phyloP scores from a whole-genome alignment of 306 rosid genomes.

The Hippophae tibetana region DNA sequence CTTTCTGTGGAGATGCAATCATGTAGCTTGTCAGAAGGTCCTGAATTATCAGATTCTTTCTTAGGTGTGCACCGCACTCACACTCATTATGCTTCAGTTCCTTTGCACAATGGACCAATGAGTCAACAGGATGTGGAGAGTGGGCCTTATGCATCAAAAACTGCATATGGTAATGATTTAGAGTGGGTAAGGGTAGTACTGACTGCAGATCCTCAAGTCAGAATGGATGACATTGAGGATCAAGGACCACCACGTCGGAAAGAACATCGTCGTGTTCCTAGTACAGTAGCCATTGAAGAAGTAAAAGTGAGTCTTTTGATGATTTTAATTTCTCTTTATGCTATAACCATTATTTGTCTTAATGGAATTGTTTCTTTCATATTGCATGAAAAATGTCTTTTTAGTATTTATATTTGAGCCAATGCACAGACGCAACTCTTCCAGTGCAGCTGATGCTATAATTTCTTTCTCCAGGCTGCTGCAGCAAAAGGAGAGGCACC shows the following conservation, averaged over 20 bases:
- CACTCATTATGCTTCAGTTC: slow-evolving; percentile 19
- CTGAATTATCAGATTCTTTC: slow-evolving; percentile 25
- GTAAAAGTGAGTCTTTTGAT: slow-evolving; percentile 61
- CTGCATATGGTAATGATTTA: slow-evolving; percentile 48
- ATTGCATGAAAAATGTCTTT: neutral
- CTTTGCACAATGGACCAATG: slow-evolving; percentile 12
- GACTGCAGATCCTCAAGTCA: slow-evolving; percentile 70
- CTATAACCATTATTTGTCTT: slow-evolving; percentile 11
- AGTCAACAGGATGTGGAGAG: slow-evolving; percentile 19
- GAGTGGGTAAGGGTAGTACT: slow-evolving; percentile 84
- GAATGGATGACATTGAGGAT: slow-evolving; percentile 85
- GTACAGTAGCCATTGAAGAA: slow-evolving; percentile 95
- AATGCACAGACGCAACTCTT: neutral
- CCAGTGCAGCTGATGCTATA: slow-evolving; percentile 9
- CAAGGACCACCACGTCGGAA: slow-evolving; percentile 62
- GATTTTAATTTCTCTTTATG: neutral
- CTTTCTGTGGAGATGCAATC: slow-evolving; percentile 47
- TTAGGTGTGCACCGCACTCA: slow-evolving; percentile 3
- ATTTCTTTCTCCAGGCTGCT: slow-evolving; percentile 66
- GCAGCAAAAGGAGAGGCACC: slow-evolving; percentile 99
- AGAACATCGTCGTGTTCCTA: slow-evolving; percentile 99
- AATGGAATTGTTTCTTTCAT: slow-evolving; percentile 7
- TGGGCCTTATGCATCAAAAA: slow-evolving; percentile 24
- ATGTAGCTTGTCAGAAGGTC: slow-evolving; percentile 28
- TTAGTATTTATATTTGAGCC: neutral